phyloP scores from a whole-genome alignment of 345 rosid genomes.

The Camelina sativa region DNA sequence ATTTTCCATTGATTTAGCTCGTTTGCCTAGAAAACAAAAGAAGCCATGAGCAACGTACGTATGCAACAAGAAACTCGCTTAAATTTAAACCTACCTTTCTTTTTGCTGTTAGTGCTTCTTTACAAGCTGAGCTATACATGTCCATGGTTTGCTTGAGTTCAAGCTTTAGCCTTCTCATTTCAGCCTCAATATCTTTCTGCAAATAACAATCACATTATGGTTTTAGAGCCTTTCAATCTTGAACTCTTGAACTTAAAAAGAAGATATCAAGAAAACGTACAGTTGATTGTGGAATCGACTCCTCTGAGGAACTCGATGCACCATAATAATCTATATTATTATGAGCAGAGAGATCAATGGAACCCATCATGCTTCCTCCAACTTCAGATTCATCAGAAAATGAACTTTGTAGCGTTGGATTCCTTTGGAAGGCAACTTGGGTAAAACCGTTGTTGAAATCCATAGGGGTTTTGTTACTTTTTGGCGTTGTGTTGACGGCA shows the following conservation, averaged over 20 bases:
- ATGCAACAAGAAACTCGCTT: neutral
- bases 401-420: slow-evolving; percentile 27
- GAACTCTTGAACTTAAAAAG: neutral
- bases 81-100: slow-evolving; percentile 29
- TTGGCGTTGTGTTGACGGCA: slow-evolving; percentile 4
- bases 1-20: slow-evolving; percentile 71
- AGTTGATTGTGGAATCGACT: slow-evolving; percentile 34
- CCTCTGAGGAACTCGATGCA: slow-evolving; percentile 41
- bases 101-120: slow-evolving; percentile 81
- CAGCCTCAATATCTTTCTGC: slow-evolving; percentile 73
- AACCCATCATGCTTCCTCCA: slow-evolving; percentile 4
- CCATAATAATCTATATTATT: slow-evolving; percentile 40
- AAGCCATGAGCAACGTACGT: neutral
- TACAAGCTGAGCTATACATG: slow-evolving; percentile 85
- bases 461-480: neutral
- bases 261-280: slow-evolving; percentile 40
- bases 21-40: slow-evolving; percentile 54
- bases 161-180: slow-evolving; percentile 78
- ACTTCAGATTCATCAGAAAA: slow-evolving; percentile 34
- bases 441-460: slow-evolving; percentile 35
- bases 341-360: slow-evolving; percentile 31
- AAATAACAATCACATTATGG: neutral
- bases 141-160: slow-evolving; percentile 90
- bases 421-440: slow-evolving; percentile 30
- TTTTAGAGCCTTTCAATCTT: neutral